Conservation (phyloP, 768 basidiomycete genomes). For the Suillus tomentosus region DNA sequence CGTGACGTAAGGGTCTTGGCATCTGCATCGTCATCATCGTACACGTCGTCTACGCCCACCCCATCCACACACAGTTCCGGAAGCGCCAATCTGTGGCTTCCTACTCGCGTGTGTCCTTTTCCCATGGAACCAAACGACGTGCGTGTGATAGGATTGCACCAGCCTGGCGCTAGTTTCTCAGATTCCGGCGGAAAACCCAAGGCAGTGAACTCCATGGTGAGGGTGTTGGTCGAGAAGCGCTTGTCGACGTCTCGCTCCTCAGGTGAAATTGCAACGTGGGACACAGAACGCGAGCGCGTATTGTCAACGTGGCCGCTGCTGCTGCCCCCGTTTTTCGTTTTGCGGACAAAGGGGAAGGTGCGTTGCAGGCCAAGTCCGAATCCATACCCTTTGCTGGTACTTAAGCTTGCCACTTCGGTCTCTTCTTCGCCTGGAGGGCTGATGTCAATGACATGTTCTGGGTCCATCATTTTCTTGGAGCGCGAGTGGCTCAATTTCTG, state of each 20-base stretch:
- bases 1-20: slow-evolving; percentile 33
- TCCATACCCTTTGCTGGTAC: slow-evolving; percentile 36
- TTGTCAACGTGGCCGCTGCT: slow-evolving; percentile 18
- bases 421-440: slow-evolving; percentile 25
- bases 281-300: slow-evolving; percentile 21
- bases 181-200: slow-evolving; percentile 28
- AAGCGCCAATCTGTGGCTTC: slow-evolving; percentile 21
- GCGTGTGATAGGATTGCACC: slow-evolving; percentile 28
- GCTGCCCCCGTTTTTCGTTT: slow-evolving; percentile 22
- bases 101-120: slow-evolving; percentile 9
- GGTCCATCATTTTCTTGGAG: slow-evolving; percentile 8
- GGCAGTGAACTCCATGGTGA: slow-evolving; percentile 22
- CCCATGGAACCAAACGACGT: slow-evolving; percentile 19
- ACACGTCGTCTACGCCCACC: slow-evolving; percentile 21
- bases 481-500: slow-evolving; percentile 15
- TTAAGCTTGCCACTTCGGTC: slow-evolving; percentile 28
- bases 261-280: slow-evolving; percentile 25
- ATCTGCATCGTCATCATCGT: slow-evolving; percentile 30
- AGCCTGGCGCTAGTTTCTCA: slow-evolving; percentile 36
- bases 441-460: slow-evolving; percentile 16
- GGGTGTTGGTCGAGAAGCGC: slow-evolving; percentile 26
- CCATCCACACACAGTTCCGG: slow-evolving; percentile 22
- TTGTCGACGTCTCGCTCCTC: slow-evolving; percentile 32
- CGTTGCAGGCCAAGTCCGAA: slow-evolving; percentile 35
- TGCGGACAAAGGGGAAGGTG: slow-evolving; percentile 29